Evolutionary conservation across 2,329 filamentous ascomycete species (phyloP).

Genomic region (Knufia fluminis): DNA sequence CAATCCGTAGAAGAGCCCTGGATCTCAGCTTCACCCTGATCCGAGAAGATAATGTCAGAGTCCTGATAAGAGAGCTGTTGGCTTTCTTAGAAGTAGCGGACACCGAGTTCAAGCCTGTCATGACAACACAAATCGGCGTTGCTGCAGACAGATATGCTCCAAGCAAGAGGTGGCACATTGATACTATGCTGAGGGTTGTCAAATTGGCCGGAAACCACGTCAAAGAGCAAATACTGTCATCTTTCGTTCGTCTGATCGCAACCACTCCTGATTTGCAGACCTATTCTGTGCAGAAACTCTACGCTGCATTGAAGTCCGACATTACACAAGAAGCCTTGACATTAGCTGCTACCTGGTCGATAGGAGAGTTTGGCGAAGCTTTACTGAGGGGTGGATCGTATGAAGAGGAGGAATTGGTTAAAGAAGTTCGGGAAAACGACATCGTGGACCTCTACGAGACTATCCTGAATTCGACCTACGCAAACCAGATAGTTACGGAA

Average conservation of each 20-base stretch:
- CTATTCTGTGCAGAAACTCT: constrained; percentile 93
- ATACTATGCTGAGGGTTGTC: constrained; percentile 90
- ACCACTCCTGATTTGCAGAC: constrained; percentile 92
- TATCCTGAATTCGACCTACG: constrained; percentile 90
- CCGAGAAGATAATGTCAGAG: constrained; percentile 90
- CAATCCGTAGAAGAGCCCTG: constrained; percentile 86
- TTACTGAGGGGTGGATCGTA: constrained; percentile 84
- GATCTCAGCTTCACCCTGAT: constrained; percentile 97
- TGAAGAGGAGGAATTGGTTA: constrained; percentile 84
- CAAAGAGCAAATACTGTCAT: constrained; percentile 94
- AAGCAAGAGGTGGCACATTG: constrained; percentile 96
- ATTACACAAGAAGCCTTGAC: constrained; percentile 96
- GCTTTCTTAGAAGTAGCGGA: constrained; percentile 96
- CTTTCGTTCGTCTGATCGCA: constrained; percentile 89
- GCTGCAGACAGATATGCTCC: constrained; percentile 92
- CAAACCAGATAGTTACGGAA: constrained; percentile 80
- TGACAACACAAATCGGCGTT: constrained; percentile 97
- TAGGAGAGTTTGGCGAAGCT: constrained; percentile 90
- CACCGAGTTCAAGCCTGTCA: constrained; percentile 96
- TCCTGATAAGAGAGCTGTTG: constrained; percentile 83
- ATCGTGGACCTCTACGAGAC: constrained; percentile 85
- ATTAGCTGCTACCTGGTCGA: constrained; percentile 89
- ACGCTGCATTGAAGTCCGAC: constrained; percentile 81
- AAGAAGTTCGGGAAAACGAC: constrained; percentile 75
- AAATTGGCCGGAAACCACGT: constrained; percentile 94